These are phyloP conservation scores for Suillus americanus DNA, from an alignment of 768 basidiomycete species.

Conservation along the genomic window DNA sequence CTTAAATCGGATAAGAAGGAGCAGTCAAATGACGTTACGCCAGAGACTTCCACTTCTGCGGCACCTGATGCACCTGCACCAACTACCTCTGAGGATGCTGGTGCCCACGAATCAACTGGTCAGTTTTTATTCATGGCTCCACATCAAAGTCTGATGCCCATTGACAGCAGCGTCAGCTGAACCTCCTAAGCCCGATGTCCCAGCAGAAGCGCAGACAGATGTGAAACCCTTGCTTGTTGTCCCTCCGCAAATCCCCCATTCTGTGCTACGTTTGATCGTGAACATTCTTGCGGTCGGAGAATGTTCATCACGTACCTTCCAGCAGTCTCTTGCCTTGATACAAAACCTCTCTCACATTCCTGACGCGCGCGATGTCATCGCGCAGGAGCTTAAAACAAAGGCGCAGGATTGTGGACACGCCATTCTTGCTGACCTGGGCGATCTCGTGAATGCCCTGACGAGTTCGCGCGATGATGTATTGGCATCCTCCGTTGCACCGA, in stretches of 20 bases:
- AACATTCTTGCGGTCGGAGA: constrained; percentile 98
- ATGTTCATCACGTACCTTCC: constrained; percentile 95
- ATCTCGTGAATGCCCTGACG: constrained; percentile 65
- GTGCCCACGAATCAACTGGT: background rate
- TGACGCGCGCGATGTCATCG: constrained; percentile 85
- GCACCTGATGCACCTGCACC: constrained; percentile 14
- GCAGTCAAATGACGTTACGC: constrained; percentile 20
- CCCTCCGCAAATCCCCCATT: constrained; percentile 82
- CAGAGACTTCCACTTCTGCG: constrained; percentile 15
- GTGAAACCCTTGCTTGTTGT: constrained; percentile 58
- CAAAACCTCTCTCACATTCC: constrained; percentile 89
- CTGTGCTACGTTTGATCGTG: constrained; percentile 87
- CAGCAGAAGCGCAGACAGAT: constrained; percentile 23
- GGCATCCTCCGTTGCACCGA: constrained; percentile 72
- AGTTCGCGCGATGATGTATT: constrained; percentile 53
- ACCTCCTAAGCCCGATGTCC: constrained; percentile 23
- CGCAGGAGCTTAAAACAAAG: constrained; percentile 80
- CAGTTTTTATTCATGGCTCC: background rate
- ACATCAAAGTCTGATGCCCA: background rate
- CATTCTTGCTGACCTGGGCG: constrained; percentile 75
- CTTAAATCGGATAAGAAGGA: constrained; percentile 54
- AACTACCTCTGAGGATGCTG: constrained; percentile 11
- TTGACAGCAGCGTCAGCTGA: constrained; percentile 14
- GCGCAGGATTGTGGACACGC: constrained; percentile 86
- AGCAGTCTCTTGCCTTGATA: constrained; percentile 87